These are phyloP conservation scores for Penicillium sp. DNA, from an alignment of 2,329 filamentous ascomycete genomes.

Conservation along the genomic window DNA sequence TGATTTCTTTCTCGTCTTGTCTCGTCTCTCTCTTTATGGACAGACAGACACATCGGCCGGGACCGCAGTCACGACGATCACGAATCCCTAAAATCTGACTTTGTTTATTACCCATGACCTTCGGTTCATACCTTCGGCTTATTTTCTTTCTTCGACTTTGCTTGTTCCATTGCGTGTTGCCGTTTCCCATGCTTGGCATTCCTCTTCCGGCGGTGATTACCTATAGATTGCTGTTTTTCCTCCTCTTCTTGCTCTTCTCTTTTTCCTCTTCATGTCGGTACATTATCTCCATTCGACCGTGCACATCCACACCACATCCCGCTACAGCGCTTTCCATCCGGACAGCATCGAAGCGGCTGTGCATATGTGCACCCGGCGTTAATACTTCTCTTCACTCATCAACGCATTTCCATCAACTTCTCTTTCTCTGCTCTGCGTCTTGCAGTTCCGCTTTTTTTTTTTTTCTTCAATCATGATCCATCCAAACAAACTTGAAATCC, in stretches of 20 bases:
- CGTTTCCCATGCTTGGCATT: conserved; percentile 45
- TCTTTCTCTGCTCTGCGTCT: conserved; percentile 31
- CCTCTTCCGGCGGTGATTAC: conserved; percentile 43
- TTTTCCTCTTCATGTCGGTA: conserved; percentile 39
- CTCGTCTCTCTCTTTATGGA: conserved; percentile 1
- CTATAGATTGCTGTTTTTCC: conserved; percentile 45
- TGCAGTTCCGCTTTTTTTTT: conserved; percentile 33
- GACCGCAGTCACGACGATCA: conserved; percentile 46
- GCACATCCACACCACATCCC: conserved; percentile 17
- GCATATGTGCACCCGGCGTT: conserved; percentile 34
- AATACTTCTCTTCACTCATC: conserved; percentile 32
- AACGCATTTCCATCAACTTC: conserved; percentile 19
- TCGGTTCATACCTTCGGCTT: conserved; percentile 47
- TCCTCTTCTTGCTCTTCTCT: conserved; percentile 27
- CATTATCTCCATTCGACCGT: conserved; percentile 36
- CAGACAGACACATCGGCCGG: conserved; percentile 18
- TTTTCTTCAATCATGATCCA: conserved; percentile 19
- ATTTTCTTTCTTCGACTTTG: conserved; percentile 34
- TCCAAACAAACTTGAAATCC: conserved; percentile 23
- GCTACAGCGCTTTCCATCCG: neutral
- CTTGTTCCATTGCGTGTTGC: conserved; percentile 36
- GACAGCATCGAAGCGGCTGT: neutral
- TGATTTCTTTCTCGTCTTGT: conserved; percentile 18
- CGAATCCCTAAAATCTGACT: conserved; percentile 39
- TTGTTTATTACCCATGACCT: conserved; percentile 36